phyloP scores from a whole-genome alignment of 1,284 basidiomycete genomes.

The Salmacisia buchloeana region DNA sequence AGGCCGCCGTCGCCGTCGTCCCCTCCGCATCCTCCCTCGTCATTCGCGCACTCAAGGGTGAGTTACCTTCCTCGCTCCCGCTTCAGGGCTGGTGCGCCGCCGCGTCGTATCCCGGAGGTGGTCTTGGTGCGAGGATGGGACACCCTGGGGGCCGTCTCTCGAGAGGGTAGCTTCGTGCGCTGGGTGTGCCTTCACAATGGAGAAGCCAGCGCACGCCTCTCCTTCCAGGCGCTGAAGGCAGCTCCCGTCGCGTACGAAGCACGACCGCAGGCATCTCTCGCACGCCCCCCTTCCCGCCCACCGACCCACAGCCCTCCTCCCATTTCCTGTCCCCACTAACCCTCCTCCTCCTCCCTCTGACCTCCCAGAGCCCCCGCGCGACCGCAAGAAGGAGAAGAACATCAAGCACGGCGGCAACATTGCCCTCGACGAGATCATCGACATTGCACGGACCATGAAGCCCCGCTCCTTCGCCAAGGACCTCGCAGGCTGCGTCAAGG shows the following conservation, averaged over 20 bases:
- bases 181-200: too few relatives aligned
- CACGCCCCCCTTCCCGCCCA: too few relatives aligned
- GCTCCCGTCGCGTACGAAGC: too few relatives aligned
- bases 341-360: not conserved
- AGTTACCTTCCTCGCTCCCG: constrained; percentile 4
- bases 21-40: constrained; percentile 96
- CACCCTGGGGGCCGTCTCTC: too few relatives aligned
- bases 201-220: too few relatives aligned
- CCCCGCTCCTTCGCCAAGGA: constrained; percentile 90
- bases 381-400: constrained; percentile 99
- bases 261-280: too few relatives aligned
- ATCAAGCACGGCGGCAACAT: constrained; percentile 97
- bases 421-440: constrained; percentile 86
- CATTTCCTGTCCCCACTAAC: not conserved
- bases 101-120: not conserved
- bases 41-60: constrained; percentile 85
- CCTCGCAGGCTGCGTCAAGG: constrained; percentile 80
- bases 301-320: not conserved
- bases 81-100: not conserved
- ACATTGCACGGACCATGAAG: constrained; percentile 94
- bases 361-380: constrained; percentile 85
- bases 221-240: too few relatives aligned
- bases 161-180: too few relatives aligned
- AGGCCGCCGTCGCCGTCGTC: constrained; percentile 93
- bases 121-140: too few relatives aligned